phyloP scores from a whole-genome alignment of 1,284 basidiomycete genomes.

The Vanrija humicola region DNA sequence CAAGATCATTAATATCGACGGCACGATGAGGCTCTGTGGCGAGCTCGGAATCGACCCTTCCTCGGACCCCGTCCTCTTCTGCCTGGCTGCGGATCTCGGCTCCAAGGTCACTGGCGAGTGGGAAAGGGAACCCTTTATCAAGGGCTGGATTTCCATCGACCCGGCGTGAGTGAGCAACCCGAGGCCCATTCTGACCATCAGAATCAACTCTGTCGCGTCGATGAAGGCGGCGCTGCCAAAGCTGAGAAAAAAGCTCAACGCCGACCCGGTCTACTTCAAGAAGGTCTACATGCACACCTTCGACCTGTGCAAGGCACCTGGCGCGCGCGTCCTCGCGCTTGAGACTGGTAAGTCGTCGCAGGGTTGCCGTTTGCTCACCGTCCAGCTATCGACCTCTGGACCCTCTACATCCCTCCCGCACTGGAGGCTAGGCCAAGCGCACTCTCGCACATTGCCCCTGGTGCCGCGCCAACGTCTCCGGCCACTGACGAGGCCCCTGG shows the following conservation, averaged over 20 bases:
- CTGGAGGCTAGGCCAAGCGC: slow-evolving; percentile 66
- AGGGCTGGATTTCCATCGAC: slow-evolving; percentile 66
- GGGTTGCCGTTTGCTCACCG: neutral
- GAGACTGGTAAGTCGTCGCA: slow-evolving; percentile 49
- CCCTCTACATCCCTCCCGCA: slow-evolving; percentile 73
- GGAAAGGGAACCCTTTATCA: slow-evolving; percentile 68
- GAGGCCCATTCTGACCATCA: slow-evolving; percentile 35
- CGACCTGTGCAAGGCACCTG: slow-evolving; percentile 72
- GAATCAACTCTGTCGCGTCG: slow-evolving; percentile 65
- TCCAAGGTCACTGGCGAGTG: slow-evolving; percentile 63
- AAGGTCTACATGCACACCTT: slow-evolving; percentile 83
- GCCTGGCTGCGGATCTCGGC: slow-evolving; percentile 47
- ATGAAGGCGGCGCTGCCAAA: slow-evolving; percentile 62
- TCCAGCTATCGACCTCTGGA: slow-evolving; percentile 62
- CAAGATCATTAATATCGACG: slow-evolving; percentile 47
- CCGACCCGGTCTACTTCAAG: slow-evolving; percentile 71
- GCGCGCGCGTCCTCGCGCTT: slow-evolving; percentile 54
- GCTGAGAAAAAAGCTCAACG: slow-evolving; percentile 62
- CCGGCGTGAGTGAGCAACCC: slow-evolving; percentile 24
- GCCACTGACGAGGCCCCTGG: slow-evolving; percentile 49
- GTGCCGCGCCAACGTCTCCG: slow-evolving; percentile 42
- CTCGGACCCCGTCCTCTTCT: slow-evolving; percentile 48
- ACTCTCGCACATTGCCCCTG: slow-evolving; percentile 45
- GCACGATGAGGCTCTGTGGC: slow-evolving; percentile 44
- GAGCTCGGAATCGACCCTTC: slow-evolving; percentile 47